These are phyloP conservation scores for Syzygium oleosum DNA, from an alignment of 345 rosid genomes.

Conservation along the genomic window DNA sequence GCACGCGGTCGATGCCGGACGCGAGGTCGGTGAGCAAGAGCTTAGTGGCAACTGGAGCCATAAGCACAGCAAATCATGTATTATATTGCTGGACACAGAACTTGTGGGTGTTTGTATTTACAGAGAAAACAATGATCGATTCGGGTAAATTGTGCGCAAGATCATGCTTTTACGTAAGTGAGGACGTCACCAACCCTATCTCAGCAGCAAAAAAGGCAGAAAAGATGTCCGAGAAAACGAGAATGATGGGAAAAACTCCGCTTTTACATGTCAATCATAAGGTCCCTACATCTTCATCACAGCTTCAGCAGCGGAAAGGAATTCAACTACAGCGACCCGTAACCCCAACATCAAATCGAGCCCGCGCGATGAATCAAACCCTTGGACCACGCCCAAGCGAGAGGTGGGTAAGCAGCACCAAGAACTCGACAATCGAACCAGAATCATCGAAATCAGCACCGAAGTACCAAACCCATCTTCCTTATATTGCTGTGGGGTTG, in stretches of 20 bases:
- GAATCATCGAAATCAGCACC: neutral
- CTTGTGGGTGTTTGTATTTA: neutral
- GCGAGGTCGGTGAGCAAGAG: conserved; percentile 41
- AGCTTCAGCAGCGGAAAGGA: neutral
- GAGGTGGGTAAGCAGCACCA: neutral
- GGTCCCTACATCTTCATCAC: neutral
- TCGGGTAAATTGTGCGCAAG: neutral
- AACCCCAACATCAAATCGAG: neutral
- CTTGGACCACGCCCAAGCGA: neutral
- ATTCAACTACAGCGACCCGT: neutral
- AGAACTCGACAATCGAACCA: neutral
- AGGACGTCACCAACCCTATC: neutral
- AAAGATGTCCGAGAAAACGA: neutral
- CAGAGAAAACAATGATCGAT: neutral
- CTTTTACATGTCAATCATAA: neutral
- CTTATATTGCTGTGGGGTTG: too few species aligned
- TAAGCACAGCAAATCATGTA: neutral
- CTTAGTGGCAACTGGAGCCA: conserved; percentile 12
- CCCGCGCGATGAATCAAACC: neutral
- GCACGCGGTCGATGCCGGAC: conserved; percentile 25
- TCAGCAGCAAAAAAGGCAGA: neutral
- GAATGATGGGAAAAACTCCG: neutral
- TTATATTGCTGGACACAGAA: neutral
- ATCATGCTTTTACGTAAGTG: neutral
- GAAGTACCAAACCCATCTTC: neutral